These are phyloP conservation scores for Cryptococcus jaspeensis DNA, from an alignment of 1,284 basidiomycete genomes.

Conservation along the genomic window DNA sequence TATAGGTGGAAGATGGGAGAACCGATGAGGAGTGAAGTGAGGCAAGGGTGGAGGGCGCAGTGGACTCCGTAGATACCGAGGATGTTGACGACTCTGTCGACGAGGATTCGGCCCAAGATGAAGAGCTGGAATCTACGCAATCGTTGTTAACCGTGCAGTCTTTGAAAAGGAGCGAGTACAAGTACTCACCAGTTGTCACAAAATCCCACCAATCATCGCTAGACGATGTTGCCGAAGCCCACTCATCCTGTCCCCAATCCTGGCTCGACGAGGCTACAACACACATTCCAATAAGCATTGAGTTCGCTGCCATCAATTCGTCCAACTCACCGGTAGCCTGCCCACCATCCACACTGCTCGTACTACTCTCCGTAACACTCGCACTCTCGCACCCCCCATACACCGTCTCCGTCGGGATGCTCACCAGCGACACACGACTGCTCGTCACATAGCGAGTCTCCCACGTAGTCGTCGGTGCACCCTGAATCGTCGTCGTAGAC, in stretches of 20 bases:
- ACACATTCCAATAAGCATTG: too few relatives aligned
- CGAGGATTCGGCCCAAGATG: too few relatives aligned
- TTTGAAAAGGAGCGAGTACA: too few relatives aligned
- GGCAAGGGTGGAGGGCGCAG: too few relatives aligned
- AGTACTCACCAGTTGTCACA: background rate
- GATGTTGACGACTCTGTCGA: too few relatives aligned
- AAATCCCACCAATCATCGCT: background rate
- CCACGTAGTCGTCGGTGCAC: slow-evolving; percentile 7
- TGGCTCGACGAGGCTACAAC: too few relatives aligned
- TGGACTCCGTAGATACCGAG: too few relatives aligned
- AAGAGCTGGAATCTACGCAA: too few relatives aligned
- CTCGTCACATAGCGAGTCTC: slow-evolving; percentile 5
- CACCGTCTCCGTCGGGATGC: slow-evolving; percentile 13
- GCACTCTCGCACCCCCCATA: slow-evolving; percentile 7
- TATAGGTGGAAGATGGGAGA: background rate
- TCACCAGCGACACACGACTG: background rate
- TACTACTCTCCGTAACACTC: background rate
- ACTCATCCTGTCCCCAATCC: too few relatives aligned
- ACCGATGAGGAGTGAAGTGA: too few relatives aligned
- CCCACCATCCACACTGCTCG: background rate
- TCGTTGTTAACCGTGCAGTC: background rate
- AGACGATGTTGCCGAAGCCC: too few relatives aligned
- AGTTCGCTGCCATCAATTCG: too few relatives aligned
- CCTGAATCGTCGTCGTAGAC: background rate
- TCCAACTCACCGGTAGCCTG: background rate